Evolutionary conservation across 768 basidiomycete species (phyloP).

Genomic region (Pleurotus tuoliensis): DNA sequence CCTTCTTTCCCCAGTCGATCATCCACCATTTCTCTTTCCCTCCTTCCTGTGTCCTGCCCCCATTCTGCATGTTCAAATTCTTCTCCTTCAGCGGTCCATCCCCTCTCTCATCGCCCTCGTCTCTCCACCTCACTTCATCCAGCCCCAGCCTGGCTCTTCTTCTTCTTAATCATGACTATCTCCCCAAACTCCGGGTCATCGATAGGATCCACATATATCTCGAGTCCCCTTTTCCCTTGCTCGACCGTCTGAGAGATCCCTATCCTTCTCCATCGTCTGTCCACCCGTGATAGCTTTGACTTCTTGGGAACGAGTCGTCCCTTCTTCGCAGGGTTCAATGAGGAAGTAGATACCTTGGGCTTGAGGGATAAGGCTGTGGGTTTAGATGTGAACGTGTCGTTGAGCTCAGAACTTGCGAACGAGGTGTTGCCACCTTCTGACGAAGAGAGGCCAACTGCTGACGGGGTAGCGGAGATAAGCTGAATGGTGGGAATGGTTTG

Average conservation of each 20-base stretch:
- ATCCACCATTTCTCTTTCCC: slow-evolving; percentile 79
- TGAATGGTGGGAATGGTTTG: slow-evolving; percentile 56
- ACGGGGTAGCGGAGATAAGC: slow-evolving; percentile 68
- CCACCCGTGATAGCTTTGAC: slow-evolving; percentile 44
- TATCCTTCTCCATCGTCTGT: slow-evolving; percentile 2
- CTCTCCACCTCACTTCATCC: slow-evolving; percentile 53
- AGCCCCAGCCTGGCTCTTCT: slow-evolving; percentile 60
- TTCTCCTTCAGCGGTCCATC: slow-evolving; percentile 8
- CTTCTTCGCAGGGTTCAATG: slow-evolving; percentile 18
- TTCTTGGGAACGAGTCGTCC: slow-evolving; percentile 70
- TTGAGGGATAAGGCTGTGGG: slow-evolving; percentile 26
- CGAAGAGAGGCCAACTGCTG: slow-evolving; percentile 36
- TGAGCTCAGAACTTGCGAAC: slow-evolving; percentile 14
- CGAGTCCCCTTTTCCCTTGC: slow-evolving; percentile 47
- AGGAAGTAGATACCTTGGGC: neutral
- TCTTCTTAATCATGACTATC: slow-evolving; percentile 73
- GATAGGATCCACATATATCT: slow-evolving; percentile 67
- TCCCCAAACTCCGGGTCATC: slow-evolving; percentile 66
- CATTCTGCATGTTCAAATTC: slow-evolving; percentile 18
- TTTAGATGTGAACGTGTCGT: slow-evolving; percentile 34
- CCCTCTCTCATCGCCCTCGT: slow-evolving; percentile 46
- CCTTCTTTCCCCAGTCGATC: slow-evolving; percentile 69
- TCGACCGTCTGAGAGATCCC: slow-evolving; percentile 53
- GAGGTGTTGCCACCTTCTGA: slow-evolving; percentile 28
- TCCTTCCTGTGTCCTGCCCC: slow-evolving; percentile 31